Evolutionary conservation across 345 rosid genomes (phyloP).

Genomic region (Populus tremula): DNA sequence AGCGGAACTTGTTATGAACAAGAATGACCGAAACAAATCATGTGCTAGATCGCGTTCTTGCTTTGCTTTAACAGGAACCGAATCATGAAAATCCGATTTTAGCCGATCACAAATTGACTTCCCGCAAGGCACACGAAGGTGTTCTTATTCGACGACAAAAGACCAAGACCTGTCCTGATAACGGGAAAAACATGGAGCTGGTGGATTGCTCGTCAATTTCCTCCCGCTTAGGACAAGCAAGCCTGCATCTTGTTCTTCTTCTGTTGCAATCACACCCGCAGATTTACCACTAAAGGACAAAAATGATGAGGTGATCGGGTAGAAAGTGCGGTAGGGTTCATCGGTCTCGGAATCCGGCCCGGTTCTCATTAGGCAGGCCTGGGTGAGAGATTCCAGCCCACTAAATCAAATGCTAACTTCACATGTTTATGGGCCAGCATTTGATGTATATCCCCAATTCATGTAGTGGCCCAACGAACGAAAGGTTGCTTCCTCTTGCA

Average conservation of each 20-base stretch:
- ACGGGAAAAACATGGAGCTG: slow-evolving; percentile 9
- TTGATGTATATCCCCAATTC: background rate
- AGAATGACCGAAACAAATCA: background rate
- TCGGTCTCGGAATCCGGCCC: too few relatives aligned
- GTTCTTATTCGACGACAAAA: background rate
- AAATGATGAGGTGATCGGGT: background rate
- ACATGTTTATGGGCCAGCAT: background rate
- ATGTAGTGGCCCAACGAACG: background rate
- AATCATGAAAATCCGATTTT: too few relatives aligned
- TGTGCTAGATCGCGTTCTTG: background rate
- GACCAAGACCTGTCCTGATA: background rate
- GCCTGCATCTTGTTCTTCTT: background rate
- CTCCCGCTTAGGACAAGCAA: background rate
- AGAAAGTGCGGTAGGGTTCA: background rate
- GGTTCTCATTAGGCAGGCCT: too few relatives aligned
- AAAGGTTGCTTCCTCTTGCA: background rate
- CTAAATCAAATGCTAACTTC: too few relatives aligned
- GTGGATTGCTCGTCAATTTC: background rate
- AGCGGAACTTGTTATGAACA: background rate
- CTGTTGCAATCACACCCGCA: background rate
- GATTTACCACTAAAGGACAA: background rate
- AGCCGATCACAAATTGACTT: background rate
- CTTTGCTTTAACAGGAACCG: background rate
- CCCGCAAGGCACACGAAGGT: background rate
- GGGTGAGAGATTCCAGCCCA: too few relatives aligned